Conservation (phyloP, 2,329 filamentous ascomycete genomes). For the Ophiostoma piceae region DNA sequence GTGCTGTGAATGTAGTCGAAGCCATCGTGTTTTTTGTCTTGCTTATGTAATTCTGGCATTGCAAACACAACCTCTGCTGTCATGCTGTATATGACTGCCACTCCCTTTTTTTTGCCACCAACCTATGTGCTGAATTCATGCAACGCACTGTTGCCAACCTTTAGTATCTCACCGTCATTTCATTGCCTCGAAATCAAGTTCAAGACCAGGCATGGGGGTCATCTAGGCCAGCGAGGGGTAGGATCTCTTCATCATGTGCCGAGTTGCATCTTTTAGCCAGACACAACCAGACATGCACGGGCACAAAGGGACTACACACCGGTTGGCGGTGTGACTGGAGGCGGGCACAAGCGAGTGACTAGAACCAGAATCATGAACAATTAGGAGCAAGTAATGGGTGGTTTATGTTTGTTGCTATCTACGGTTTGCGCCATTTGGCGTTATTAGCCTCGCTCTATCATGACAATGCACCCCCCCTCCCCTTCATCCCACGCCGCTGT, state of each 20-base stretch:
- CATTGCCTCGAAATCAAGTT: background rate
- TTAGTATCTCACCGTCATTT: slow-evolving; percentile 1
- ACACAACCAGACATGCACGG: background rate
- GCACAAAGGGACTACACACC: background rate
- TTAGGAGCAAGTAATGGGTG: no score
- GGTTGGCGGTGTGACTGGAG: background rate
- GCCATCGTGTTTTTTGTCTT: background rate
- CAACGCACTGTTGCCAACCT: background rate
- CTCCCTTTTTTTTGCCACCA: background rate
- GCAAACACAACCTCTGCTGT: no score
- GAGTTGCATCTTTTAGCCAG: background rate
- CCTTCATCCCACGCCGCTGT: background rate
- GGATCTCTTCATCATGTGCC: background rate
- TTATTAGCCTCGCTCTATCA: background rate
- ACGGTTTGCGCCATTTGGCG: background rate
- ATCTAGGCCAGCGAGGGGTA: background rate
- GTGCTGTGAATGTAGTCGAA: background rate
- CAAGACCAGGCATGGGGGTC: background rate
- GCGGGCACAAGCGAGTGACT: background rate
- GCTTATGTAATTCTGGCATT: background rate
- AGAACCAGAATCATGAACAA: background rate
- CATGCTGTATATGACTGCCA: background rate
- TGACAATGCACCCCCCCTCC: background rate
- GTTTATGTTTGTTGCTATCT: background rate
- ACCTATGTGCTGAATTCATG: background rate